Evolutionary conservation across 768 basidiomycete genomes (phyloP).

Genomic region (Crucibulum laeve): DNA sequence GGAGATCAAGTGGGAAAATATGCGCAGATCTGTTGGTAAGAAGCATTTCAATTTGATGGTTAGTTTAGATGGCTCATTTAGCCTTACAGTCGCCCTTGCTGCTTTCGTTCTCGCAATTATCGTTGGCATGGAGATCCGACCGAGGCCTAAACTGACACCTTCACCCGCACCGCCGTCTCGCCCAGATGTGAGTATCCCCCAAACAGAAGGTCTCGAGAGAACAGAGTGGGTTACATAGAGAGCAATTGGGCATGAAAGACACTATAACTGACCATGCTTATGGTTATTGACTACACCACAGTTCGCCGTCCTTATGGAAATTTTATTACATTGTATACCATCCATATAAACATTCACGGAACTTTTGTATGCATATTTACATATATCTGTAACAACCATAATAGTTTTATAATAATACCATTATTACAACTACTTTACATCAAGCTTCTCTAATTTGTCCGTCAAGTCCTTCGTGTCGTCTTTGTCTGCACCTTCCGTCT

Average conservation of each 20-base stretch:
- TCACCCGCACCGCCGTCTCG: slow-evolving; percentile 18
- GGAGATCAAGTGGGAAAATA: slow-evolving; percentile 86
- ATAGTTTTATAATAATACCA: neutral
- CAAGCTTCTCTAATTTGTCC: too few relatives aligned
- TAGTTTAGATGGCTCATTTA: neutral
- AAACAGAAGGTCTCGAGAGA: slow-evolving; percentile 27
- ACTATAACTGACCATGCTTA: neutral
- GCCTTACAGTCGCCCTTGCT: slow-evolving; percentile 48
- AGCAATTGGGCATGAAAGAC: neutral
- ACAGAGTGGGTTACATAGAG: slow-evolving; percentile 27
- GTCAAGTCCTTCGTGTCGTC: too few relatives aligned
- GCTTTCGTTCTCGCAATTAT: slow-evolving; percentile 70
- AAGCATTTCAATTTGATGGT: slow-evolving; percentile 9
- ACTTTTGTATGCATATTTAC: too few relatives aligned
- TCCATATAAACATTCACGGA: neutral
- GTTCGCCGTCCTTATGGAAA: neutral
- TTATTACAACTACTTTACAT: too few relatives aligned
- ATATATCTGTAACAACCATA: neutral
- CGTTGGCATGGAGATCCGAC: slow-evolving; percentile 64
- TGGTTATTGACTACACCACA: neutral
- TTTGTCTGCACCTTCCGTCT: too few relatives aligned
- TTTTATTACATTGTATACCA: neutral
- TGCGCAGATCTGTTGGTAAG: slow-evolving; percentile 77
- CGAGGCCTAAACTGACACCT: slow-evolving; percentile 28
- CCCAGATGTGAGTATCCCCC: slow-evolving; percentile 21